These are phyloP conservation scores for Daldinia loculata DNA, from an alignment of 495 filamentous ascomycete genomes.

Conservation along the genomic window DNA sequence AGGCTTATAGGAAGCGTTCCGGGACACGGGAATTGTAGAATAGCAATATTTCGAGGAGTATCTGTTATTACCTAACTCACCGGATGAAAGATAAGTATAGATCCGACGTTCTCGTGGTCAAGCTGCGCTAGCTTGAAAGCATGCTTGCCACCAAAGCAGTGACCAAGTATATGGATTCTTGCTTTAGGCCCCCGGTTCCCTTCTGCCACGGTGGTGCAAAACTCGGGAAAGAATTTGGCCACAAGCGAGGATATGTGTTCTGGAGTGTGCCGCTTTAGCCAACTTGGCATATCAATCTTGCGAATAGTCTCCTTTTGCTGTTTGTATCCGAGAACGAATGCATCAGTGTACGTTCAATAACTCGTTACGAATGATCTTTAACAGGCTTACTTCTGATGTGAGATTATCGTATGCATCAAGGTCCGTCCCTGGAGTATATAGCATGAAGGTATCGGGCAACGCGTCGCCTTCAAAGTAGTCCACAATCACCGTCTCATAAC, in stretches of 20 bases:
- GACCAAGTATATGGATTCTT: constrained; percentile 11
- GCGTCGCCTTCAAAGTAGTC: constrained; percentile 26
- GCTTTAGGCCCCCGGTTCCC: neutral
- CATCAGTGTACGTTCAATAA: neutral
- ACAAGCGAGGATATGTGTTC: constrained; percentile 13
- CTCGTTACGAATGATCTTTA: neutral
- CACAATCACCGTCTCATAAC: constrained; percentile 14
- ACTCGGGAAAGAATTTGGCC: constrained; percentile 6
- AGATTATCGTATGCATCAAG: constrained; percentile 9
- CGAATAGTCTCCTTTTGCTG: constrained; percentile 18
- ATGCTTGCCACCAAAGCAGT: constrained; percentile 28
- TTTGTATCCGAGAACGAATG: neutral
- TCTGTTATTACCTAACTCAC: neutral
- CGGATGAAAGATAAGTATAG: constrained; percentile 18
- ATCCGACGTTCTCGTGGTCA: constrained; percentile 2
- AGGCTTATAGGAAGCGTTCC: neutral
- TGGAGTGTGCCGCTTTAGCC: constrained; percentile 10
- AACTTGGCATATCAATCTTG: constrained; percentile 21
- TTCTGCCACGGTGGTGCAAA: neutral
- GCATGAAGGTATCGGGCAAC: constrained; percentile 19
- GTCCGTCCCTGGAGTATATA: constrained; percentile 18
- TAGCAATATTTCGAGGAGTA: neutral
- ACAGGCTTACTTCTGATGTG: neutral
- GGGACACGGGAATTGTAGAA: neutral
- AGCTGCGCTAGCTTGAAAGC: constrained; percentile 16